phyloP scores from a whole-genome alignment of 2,329 filamentous ascomycete genomes.

The Trichoderma atrobrunneum region DNA sequence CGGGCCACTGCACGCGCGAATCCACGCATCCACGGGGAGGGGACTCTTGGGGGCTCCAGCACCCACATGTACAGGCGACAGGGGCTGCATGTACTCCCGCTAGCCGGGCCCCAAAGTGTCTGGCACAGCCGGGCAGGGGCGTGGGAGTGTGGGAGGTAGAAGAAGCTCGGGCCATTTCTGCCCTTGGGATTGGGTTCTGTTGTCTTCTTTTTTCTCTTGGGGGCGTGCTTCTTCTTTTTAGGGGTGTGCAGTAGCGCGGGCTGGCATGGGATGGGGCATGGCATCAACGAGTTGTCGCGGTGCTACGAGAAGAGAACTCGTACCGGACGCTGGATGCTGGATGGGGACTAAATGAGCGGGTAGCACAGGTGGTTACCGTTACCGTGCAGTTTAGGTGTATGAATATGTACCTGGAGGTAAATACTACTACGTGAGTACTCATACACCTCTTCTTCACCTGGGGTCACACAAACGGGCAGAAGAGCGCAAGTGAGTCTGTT shows the following conservation, averaged over 20 bases:
- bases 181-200: background rate
- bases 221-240: background rate
- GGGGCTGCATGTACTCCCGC: constrained; percentile 5
- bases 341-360: background rate
- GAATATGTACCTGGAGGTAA: too few relatives aligned
- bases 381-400: too few relatives aligned
- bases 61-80: constrained; percentile 9
- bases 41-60: background rate
- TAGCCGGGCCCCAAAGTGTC: background rate
- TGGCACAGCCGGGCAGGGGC: constrained; percentile 4
- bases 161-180: background rate
- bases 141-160: background rate
- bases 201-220: background rate
- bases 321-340: background rate
- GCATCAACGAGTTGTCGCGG: background rate
- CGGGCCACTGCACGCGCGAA: background rate
- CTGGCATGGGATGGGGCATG: background rate
- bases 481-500: background rate
- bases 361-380: background rate
- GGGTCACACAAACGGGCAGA: background rate
- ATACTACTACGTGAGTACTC: background rate
- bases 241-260: background rate
- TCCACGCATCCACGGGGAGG: too few relatives aligned
- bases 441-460: background rate
- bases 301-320: background rate